Percentiles rank a stretch among this genome's conserved stretches.
phyloP scores from a whole-genome alignment of 768 basidiomycete genomes.

The Pulveroboletus sp. region DNA sequence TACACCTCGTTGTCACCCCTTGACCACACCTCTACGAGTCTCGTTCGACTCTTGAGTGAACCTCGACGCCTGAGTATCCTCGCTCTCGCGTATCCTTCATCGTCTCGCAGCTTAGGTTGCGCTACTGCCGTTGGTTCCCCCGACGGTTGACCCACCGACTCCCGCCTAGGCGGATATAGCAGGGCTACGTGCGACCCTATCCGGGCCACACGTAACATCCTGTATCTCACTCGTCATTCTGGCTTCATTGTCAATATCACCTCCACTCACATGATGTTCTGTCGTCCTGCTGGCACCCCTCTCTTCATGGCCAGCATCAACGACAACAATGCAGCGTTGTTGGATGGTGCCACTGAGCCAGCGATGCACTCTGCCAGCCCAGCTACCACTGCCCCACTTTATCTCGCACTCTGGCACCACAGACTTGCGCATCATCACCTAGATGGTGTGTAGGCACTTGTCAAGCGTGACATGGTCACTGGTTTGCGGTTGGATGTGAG shows the following conservation, averaged over 20 bases:
- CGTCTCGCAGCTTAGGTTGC: no score
- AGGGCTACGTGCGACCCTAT: no score
- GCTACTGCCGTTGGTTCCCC: no score
- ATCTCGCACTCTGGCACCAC: slow-evolving; percentile 22
- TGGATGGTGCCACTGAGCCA: slow-evolving; percentile 11
- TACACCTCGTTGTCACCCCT: no score
- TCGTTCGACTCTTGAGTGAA: no score
- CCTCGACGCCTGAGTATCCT: no score
- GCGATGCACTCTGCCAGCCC: neutral
- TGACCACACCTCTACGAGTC: no score
- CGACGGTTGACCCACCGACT: no score
- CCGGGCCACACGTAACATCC: no score
- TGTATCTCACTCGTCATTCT: slow-evolving; percentile 7
- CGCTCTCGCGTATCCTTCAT: no score
- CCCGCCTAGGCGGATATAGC: no score
- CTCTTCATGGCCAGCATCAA: neutral
- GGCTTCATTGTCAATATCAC: slow-evolving; percentile 5
- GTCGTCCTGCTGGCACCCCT: neutral
- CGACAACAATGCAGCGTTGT: slow-evolving; percentile 13
- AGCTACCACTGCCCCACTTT: slow-evolving; percentile 1
- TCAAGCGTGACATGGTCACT: slow-evolving; percentile 11
- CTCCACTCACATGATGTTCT: slow-evolving; percentile 6
- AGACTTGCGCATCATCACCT: slow-evolving; percentile 19
- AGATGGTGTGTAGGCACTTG: slow-evolving; percentile 3
- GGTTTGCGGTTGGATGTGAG: neutral